Evolutionary conservation across 805 yeast genomes (phyloP), one percentile per base, ranked within the genome.

Genomic region (Wickerhamomyces rabaulensis): DNA sequence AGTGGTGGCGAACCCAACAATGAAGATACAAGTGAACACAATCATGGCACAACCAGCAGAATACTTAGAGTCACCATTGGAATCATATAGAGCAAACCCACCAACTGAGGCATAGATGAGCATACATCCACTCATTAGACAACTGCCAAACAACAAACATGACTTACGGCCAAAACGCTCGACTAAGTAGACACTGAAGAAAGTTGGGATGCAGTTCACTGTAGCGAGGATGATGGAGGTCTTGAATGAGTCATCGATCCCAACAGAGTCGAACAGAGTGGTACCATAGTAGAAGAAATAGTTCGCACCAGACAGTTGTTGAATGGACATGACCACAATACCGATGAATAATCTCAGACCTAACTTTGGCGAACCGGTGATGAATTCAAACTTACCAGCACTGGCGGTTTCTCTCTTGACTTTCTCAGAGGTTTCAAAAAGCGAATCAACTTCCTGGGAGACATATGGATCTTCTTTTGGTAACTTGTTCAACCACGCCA

Each of bases 261-360:
- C 84, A 46, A 78, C 81, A 46, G 80, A 74, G 53, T 75, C 63
- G 67, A 81, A 80, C 47, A 80, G 68, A n/a, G 80, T 67, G 39
- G 84, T 79, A 46, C 84, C 82, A 56, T 80, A 80, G 62, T 80
- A 81, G 67, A 81, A 80, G 64, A 81, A 80, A 60, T 79, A 81
- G 67, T 81, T 81, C 52, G 75, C 71, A 65, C 87, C 87, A 35
- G 82, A 74, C 50, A 80, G 68, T 60, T 80, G 85, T 63, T 80
- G 85, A 55, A 79, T 65, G 9, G 77, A 67, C 77, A 82, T 85
- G 47, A 82, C 68, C 53, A 75, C 53, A 39, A 79, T 63, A 58
- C 90, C 90, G 53, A 79, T 69, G 36, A 76, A 37, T 35, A 83
- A 68, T 63, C 89, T 70, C 52, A 68, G 63, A 5, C 66, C 62